Evolutionary conservation across 2,329 filamentous ascomycete genomes (phyloP).

Genomic region (Teratosphaeria pseudoeucalypti): DNA sequence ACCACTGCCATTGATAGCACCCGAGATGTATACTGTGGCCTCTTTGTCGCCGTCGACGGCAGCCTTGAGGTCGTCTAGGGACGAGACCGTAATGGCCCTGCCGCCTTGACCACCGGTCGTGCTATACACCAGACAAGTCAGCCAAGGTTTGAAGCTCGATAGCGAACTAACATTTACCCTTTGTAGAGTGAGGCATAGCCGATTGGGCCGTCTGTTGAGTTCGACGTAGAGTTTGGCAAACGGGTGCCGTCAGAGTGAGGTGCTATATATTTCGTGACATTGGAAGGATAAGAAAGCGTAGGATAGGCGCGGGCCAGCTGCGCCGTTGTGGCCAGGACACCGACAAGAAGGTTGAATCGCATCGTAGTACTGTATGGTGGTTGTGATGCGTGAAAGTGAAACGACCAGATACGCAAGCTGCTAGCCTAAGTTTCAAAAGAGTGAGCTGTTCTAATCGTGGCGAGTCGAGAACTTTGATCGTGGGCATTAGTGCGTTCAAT

Average conservation of each 20-base stretch:
- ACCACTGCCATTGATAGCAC: constrained; percentile 33
- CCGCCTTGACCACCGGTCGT: constrained; percentile 40
- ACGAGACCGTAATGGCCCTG: constrained; percentile 36
- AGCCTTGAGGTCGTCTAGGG: constrained; percentile 31
- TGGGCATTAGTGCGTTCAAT: no score
- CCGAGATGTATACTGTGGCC: constrained; percentile 38
- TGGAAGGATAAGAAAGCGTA: constrained; percentile 2
- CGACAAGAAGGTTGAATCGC: background rate
- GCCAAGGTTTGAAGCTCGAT: background rate
- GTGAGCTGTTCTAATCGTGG: background rate
- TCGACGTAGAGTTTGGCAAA: background rate
- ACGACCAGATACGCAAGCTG: background rate
- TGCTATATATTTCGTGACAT: background rate
- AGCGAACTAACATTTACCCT: constrained; percentile 7
- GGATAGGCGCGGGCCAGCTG: constrained; percentile 13
- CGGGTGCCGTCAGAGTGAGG: background rate
- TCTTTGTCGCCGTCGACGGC: constrained; percentile 24
- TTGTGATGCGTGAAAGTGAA: background rate
- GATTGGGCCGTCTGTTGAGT: constrained; percentile 5
- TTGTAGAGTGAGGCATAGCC: constrained; percentile 21
- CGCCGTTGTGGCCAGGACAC: constrained; percentile 19
- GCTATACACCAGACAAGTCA: constrained; percentile 6
- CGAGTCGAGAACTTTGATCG: background rate
- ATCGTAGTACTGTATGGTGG: background rate
- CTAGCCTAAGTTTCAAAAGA: background rate